A percentile compares a stretch with the other conserved stretches of the same genome.
phyloP scores from a whole-genome alignment of 768 basidiomycete genomes.

The Leccinum variicolor region DNA sequence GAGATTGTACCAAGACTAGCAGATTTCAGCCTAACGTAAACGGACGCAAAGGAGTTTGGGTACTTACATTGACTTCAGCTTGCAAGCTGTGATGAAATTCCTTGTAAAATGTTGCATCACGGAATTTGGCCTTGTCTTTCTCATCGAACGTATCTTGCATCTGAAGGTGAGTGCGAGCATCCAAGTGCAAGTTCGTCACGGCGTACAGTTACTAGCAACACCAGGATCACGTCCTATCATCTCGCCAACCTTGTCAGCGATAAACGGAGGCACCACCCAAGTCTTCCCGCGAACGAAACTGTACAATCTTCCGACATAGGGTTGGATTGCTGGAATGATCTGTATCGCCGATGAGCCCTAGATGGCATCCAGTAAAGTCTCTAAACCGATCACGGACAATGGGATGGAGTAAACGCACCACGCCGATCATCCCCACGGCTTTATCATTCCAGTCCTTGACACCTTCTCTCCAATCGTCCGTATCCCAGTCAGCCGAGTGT shows the following conservation, averaged over 20 bases:
- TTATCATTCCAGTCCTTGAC: slow-evolving; percentile 50
- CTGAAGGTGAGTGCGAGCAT: background rate
- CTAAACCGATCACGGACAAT: background rate
- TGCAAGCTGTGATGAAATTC: slow-evolving; percentile 49
- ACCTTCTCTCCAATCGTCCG: slow-evolving; percentile 42
- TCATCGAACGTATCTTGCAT: slow-evolving; percentile 39
- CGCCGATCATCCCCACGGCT: slow-evolving; percentile 55
- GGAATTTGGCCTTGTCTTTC: slow-evolving; percentile 47
- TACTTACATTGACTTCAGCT: slow-evolving; percentile 38
- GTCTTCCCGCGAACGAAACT: slow-evolving; percentile 62
- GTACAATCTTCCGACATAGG: slow-evolving; percentile 43
- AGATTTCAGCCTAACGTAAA: background rate
- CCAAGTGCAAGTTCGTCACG: background rate
- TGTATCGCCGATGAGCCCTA: slow-evolving; percentile 65
- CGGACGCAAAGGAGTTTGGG: background rate
- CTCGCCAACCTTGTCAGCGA: slow-evolving; percentile 36
- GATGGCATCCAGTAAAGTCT: background rate
- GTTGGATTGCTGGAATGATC: slow-evolving; percentile 55
- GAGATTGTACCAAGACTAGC: slow-evolving; percentile 33
- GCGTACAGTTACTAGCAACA: slow-evolving; percentile 41
- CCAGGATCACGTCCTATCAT: slow-evolving; percentile 35
- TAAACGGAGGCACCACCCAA: slow-evolving; percentile 50
- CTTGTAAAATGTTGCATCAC: slow-evolving; percentile 46
- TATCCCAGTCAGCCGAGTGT: slow-evolving; percentile 64
- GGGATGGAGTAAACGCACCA: slow-evolving; percentile 34